Base-by-base conservation (phyloP, 1,139 yeast species). In the Candida mesenterica region DNA sequence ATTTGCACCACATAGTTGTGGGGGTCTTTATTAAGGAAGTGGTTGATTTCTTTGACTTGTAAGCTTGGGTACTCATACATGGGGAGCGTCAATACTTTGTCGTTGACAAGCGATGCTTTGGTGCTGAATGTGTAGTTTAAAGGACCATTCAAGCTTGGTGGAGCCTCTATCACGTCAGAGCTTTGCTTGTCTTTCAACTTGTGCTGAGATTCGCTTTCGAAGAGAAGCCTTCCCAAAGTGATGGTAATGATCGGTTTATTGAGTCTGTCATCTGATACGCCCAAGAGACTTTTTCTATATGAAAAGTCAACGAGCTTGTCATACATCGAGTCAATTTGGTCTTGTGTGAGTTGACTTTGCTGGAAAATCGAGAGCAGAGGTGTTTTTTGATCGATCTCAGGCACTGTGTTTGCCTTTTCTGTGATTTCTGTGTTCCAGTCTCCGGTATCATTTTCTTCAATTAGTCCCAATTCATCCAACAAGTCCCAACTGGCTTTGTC, bases 71-170 rank as follows among this genome's bases (percentile, higher is more conserved):
- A 40, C n/a, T 49, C 52, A 23, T 43, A 56, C 15, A 66, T 43
- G 3, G 67, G 65, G 12, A 72, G 53, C 7, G 65, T 50, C 29
- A 72, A 50, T 2, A 68, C 49, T 33, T 62, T 60, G 37, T 74
- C 72, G 36, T 57, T 62, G 1, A 65, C 56, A 24, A 65, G 57
- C 5, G 77, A 69, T 5, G 70, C 55, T 31, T 68, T 64, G 16
- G 79, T 58, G 45, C 61, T 65, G 55, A 78, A 72, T 16, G 55
- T 55, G 40, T 52, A 58, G 34, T 51, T 24, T 7, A 24, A n/a
- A 7, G 28, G 14, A 19, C 9, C 8, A 19, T 32, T 8, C 28
- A 24, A 5, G 30, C 28, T 5, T 29, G n/a, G 5, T 30, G 19
- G 15, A 15, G 14, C 16, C n/a, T n/a, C n/a, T n/a, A n/a, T n/a